Evolutionary conservation across 2,329 filamentous ascomycete species (phyloP), one percentile per base, ranked within the genome.

Genomic region (Apiospora pterosperma): DNA sequence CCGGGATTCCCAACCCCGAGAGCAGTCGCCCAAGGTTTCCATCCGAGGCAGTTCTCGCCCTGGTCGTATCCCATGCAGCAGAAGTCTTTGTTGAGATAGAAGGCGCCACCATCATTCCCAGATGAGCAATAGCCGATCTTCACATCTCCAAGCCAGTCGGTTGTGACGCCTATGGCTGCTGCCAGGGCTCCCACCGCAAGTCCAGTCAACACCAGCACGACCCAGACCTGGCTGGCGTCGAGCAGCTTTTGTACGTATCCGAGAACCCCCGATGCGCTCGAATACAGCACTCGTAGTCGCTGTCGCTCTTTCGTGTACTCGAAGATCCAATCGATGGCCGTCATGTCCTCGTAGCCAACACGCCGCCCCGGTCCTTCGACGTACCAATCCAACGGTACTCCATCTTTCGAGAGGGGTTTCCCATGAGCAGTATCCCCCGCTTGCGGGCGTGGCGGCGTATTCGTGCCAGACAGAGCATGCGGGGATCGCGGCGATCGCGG

Each of bases 251-350:
- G 89, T 63, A 91, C 72, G 71, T 93, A 88, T 14, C 93, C 93
- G 23, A 94, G 39, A 5, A 97, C 70, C 0, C 93, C 92, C 23
- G 86, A 84, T 8, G 88, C 85, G 71, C 85, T 87, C 0, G 90
- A 87, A 63, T 88, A 86, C 23, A 99, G 82, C 36, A 91, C 86
- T n/a, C 93, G 88, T 72, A 96, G 81, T 28, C 96, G 88, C 76
- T 97, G 93, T 23, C 96, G 88, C 80, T 99, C 96, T 77, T 97
- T 97, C 62, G 92, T 96, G 75, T 98, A 97, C 78, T 99, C 96
- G 72, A 97, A 98, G 75, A 98, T 98, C 96, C 96, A 99, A 81
- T 99, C 96, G 76, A 99, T 99, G 65, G 96, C 95, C 19, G 95
- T 97, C 76, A 97, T 83, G 79, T 99, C 92, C 74, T 97, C 95